Percentiles rank a stretch among this genome's conserved stretches.
Conservation (phyloP, 306 rosid genomes). For the Dalbergia cochinchinensis region DNA sequence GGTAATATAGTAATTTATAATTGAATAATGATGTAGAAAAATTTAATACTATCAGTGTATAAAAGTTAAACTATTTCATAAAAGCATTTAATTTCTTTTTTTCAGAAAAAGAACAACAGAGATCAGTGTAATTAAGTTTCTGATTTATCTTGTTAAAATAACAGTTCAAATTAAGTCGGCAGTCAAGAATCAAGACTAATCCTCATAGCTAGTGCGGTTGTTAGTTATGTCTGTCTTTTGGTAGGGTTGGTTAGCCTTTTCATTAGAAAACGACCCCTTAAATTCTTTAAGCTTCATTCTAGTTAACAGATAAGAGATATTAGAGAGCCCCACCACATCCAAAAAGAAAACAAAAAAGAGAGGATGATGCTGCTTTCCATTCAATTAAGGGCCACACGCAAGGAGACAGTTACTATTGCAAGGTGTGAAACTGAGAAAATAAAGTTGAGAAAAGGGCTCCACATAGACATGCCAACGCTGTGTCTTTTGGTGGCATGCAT, state of each 20-base stretch:
- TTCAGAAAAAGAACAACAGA: no score
- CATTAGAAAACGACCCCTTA: neutral
- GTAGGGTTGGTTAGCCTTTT: conserved; percentile 27
- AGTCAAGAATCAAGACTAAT: neutral
- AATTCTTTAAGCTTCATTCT: neutral
- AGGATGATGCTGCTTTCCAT: neutral
- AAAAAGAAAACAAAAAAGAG: neutral
- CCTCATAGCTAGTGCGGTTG: conserved; percentile 16
- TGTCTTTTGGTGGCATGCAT: neutral
- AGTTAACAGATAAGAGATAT: neutral
- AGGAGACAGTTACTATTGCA: neutral
- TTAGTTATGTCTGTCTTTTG: neutral
- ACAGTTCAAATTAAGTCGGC: neutral
- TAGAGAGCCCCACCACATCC: neutral
- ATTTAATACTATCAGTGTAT: no score
- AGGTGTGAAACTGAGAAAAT: conserved; percentile 12
- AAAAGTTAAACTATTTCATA: no score
- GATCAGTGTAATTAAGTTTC: neutral
- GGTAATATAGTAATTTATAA: no score
- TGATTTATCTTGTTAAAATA: neutral
- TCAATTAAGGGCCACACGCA: neutral
- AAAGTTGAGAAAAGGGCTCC: conserved; percentile 3
- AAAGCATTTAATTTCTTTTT: no score
- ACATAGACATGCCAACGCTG: neutral
- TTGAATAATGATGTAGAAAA: no score